These are phyloP conservation scores for Catharanthus roseus DNA, from an alignment of 257 asterid genomes.

Conservation along the genomic window DNA sequence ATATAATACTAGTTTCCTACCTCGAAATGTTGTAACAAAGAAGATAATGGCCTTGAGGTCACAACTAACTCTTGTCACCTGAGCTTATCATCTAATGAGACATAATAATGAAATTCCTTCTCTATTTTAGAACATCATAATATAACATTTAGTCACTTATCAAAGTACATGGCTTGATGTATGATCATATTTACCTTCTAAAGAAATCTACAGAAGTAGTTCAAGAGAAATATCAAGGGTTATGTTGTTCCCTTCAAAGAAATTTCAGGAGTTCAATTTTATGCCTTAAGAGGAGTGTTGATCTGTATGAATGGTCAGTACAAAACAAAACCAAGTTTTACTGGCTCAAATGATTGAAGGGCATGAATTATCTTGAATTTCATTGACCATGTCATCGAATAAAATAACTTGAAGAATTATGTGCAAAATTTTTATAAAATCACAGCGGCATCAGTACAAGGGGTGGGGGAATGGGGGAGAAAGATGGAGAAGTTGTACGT, in stretches of 20 bases:
- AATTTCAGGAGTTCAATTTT: background rate
- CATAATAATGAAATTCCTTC: background rate
- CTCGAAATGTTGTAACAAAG: background rate
- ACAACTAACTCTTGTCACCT: background rate
- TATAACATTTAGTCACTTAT: background rate
- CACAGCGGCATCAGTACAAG: background rate
- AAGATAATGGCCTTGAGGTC: background rate
- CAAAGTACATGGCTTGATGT: background rate
- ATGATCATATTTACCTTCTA: background rate
- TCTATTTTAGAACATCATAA: background rate
- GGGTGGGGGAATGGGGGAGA: background rate
- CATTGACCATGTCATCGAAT: background rate
- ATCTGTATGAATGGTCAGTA: too few species aligned
- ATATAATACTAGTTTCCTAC: background rate
- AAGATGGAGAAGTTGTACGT: background rate
- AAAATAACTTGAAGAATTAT: background rate
- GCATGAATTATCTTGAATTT: background rate
- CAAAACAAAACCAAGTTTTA: background rate
- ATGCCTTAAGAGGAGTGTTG: background rate
- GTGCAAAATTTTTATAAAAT: background rate
- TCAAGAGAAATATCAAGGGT: constrained; percentile 1
- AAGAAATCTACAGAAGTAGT: background rate
- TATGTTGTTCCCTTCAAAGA: background rate
- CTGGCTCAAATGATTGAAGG: background rate
- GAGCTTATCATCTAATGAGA: background rate